These are phyloP conservation scores for Paraphaeosphaeria sporulosa DNA, from an alignment of 2,329 filamentous ascomycete genomes.

Conservation along the genomic window DNA sequence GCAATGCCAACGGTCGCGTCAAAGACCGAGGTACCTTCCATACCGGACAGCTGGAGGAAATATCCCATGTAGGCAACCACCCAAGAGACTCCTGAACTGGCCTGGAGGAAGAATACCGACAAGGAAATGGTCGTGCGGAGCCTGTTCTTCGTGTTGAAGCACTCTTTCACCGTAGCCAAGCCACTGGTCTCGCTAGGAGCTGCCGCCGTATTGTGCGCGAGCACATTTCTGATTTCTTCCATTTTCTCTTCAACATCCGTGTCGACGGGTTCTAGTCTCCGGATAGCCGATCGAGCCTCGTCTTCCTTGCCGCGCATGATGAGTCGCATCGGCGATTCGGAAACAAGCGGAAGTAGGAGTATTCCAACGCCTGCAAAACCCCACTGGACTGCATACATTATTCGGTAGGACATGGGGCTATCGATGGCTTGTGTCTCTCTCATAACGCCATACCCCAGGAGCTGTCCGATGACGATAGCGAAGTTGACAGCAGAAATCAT, in stretches of 20 bases:
- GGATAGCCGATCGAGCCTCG: conserved; percentile 56
- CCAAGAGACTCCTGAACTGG: conserved; percentile 39
- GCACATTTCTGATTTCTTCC: no score
- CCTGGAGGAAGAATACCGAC: conserved; percentile 41
- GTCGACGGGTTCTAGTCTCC: conserved; percentile 64
- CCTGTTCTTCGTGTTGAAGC: conserved; percentile 14
- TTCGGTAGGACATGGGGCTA: no score
- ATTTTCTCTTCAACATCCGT: conserved; percentile 29
- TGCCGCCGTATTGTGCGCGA: no score
- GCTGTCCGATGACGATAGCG: conserved; percentile 25
- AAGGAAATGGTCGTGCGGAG: conserved; percentile 34
- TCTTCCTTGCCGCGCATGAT: conserved; percentile 66
- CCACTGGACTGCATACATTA: no score
- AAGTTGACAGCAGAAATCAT: conserved; percentile 27
- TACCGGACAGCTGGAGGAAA: conserved; percentile 41
- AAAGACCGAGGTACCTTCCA: conserved; percentile 26
- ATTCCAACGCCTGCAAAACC: no score
- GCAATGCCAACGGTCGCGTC: conserved; percentile 30
- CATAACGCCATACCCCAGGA: conserved; percentile 37
- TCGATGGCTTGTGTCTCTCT: conserved; percentile 24
- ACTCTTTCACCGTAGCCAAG: no score
- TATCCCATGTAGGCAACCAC: conserved; percentile 40
- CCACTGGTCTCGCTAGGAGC: no score
- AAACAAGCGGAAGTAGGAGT: conserved; percentile 64
- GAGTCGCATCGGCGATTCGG: conserved; percentile 77